These are phyloP conservation scores for Coemansia sp. DNA, from an alignment of 192 early-diverging fungal genomes.

Conservation along the genomic window DNA sequence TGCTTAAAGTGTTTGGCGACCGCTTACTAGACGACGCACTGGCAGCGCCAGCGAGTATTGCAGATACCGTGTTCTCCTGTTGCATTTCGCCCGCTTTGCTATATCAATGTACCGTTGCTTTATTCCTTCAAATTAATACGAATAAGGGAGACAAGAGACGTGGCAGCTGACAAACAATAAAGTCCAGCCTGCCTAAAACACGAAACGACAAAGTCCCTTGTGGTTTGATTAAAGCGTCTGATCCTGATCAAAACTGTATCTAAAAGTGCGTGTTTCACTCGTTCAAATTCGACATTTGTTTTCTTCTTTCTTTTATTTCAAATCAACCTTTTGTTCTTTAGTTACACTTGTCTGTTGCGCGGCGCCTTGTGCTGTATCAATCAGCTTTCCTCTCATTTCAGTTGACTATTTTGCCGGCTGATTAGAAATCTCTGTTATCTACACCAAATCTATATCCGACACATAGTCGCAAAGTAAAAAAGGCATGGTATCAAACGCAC, in stretches of 20 bases:
- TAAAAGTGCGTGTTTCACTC: no score
- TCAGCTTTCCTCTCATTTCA: neutral
- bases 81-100: neutral
- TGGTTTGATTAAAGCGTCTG: no score
- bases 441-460: neutral
- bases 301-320: neutral
- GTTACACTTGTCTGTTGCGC: neutral
- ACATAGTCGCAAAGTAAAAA: neutral
- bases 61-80: neutral
- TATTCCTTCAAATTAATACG: no score
- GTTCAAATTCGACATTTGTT: neutral
- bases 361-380: neutral
- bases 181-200: no score
- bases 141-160: no score
- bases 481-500: conserved; percentile 13
- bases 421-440: neutral
- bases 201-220: no score
- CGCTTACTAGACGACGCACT: neutral
- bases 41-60: neutral
- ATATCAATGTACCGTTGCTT: no score
- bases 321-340: conserved; percentile 8
- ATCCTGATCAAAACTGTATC: no score
- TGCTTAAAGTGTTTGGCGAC: neutral
- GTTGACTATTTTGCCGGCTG: neutral
- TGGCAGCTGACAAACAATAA: no score